Evolutionary conservation across 2,329 filamentous ascomycete genomes (phyloP).

Genomic region (Aspergillus sp.): DNA sequence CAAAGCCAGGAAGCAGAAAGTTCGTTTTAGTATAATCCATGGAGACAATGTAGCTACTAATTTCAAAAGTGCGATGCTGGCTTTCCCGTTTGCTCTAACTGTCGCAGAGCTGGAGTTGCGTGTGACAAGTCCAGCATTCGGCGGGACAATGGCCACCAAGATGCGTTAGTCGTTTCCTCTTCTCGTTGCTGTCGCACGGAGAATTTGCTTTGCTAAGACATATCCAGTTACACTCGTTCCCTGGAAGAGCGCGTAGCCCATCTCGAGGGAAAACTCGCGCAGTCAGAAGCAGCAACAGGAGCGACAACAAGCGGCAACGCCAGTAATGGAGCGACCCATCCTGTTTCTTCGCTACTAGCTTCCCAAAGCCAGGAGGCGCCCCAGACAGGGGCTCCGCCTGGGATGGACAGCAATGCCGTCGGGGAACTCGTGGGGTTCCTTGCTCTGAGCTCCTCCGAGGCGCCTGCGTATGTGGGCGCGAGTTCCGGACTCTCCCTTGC

Average conservation of each 20-base stretch:
- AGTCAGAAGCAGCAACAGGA: slow-evolving; percentile 14
- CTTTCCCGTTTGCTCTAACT: slow-evolving; percentile 38
- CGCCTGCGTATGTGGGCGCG: slow-evolving; percentile 42
- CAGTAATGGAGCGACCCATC: slow-evolving; percentile 9
- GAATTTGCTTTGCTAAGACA: slow-evolving; percentile 6
- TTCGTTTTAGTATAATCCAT: slow-evolving; percentile 9
- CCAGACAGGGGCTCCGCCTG: slow-evolving; percentile 10
- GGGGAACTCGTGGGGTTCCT: slow-evolving; percentile 43
- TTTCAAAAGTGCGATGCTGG: slow-evolving; percentile 35
- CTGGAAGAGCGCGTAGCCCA: slow-evolving; percentile 35
- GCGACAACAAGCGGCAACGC: slow-evolving; percentile 8
- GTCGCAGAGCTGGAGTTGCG: slow-evolving; percentile 31
- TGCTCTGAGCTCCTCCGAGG: slow-evolving; percentile 37
- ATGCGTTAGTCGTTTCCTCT: slow-evolving; percentile 20
- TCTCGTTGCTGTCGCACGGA: background rate
- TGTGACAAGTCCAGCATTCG: slow-evolving; percentile 37
- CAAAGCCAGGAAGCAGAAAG: slow-evolving; percentile 39
- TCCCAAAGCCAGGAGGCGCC: slow-evolving; percentile 13
- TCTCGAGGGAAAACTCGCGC: slow-evolving; percentile 25
- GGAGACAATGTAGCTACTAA: background rate
- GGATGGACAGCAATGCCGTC: slow-evolving; percentile 25
- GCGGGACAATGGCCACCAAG: slow-evolving; percentile 26
- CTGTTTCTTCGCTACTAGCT: slow-evolving; percentile 15
- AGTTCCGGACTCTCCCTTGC: slow-evolving; percentile 43
- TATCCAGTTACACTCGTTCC: slow-evolving; percentile 32